phyloP scores from a whole-genome alignment of 2,329 filamentous ascomycete genomes.

The Pseudocercospora eumusae region DNA sequence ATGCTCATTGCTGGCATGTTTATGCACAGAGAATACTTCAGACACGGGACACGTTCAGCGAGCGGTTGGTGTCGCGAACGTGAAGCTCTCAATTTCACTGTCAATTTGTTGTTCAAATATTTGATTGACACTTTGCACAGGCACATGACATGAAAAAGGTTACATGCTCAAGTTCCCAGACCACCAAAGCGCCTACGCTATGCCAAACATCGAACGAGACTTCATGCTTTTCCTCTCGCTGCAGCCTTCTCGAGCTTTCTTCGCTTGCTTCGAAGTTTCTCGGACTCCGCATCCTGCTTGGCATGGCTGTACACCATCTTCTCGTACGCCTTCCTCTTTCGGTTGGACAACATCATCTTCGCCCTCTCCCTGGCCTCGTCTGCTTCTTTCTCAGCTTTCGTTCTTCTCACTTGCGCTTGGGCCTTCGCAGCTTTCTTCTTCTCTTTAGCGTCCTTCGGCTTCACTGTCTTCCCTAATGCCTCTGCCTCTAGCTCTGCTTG shows the following conservation, averaged over 20 bases:
- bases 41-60: background rate
- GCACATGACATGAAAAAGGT: background rate
- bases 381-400: conserved; percentile 64
- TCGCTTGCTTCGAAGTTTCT: conserved; percentile 83
- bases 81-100: background rate
- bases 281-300: conserved; percentile 87
- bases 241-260: conserved; percentile 71
- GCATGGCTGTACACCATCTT: conserved; percentile 97
- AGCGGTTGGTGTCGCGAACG: background rate
- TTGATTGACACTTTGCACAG: background rate
- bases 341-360: conserved; percentile 98
- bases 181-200: conserved; percentile 3
- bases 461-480: conserved; percentile 65
- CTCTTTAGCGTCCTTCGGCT: conserved; percentile 54
- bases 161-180: background rate
- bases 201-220: background rate
- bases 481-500: conserved; percentile 93
- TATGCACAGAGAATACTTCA: background rate
- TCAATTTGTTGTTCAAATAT: background rate
- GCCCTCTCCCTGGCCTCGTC: conserved; percentile 86
- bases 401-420: conserved; percentile 67
- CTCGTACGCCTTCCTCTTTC: conserved; percentile 96
- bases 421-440: conserved; percentile 64
- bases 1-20: conserved; percentile 17
- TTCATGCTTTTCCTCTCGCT: conserved; percentile 9